phyloP scores from a whole-genome alignment of 2,329 filamentous ascomycete genomes.

The Fusarium sublunatum region DNA sequence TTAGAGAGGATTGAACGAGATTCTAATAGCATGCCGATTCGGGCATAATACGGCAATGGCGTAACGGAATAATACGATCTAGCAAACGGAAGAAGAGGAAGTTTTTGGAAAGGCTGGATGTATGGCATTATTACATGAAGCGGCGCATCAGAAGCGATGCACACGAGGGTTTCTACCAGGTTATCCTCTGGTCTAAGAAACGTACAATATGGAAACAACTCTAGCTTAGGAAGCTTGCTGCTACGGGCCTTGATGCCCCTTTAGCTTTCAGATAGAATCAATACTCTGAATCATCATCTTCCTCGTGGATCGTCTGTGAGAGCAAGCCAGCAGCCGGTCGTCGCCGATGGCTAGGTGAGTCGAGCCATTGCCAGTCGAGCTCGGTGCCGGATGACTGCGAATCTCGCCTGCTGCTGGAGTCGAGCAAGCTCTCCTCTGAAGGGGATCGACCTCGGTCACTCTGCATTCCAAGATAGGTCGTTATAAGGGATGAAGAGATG shows the following conservation, averaged over 20 bases:
- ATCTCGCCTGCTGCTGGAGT: constrained; percentile 32
- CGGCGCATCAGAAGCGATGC: constrained; percentile 9
- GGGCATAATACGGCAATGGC: constrained; percentile 27
- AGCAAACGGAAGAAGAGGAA: constrained; percentile 7
- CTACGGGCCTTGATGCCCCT: constrained; percentile 1
- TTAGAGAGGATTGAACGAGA: constrained; percentile 10
- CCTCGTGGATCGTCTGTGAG: constrained; percentile 76
- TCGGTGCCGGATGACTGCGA: constrained; percentile 49
- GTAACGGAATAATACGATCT: constrained; percentile 32
- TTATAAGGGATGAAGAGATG: constrained; percentile 65
- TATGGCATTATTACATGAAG: constrained; percentile 28
- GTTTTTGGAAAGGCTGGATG: constrained; percentile 17
- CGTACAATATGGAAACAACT: constrained; percentile 20
- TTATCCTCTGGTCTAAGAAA: constrained; percentile 12
- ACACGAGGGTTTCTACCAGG: constrained; percentile 4
- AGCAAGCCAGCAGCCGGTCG: constrained; percentile 63
- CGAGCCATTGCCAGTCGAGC: constrained; percentile 54
- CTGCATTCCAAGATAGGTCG: constrained; percentile 61
- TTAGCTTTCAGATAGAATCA: constrained; percentile 12
- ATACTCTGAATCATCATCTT: constrained; percentile 70
- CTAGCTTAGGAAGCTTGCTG: constrained; percentile 15
- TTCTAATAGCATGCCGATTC: constrained; percentile 25
- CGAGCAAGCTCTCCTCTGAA: constrained; percentile 32
- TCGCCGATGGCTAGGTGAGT: constrained; percentile 52
- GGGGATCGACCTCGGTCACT: constrained; percentile 36